Evolutionary conservation across 305 asterid genomes (phyloP).

Genomic region (Solanum chacoense): DNA sequence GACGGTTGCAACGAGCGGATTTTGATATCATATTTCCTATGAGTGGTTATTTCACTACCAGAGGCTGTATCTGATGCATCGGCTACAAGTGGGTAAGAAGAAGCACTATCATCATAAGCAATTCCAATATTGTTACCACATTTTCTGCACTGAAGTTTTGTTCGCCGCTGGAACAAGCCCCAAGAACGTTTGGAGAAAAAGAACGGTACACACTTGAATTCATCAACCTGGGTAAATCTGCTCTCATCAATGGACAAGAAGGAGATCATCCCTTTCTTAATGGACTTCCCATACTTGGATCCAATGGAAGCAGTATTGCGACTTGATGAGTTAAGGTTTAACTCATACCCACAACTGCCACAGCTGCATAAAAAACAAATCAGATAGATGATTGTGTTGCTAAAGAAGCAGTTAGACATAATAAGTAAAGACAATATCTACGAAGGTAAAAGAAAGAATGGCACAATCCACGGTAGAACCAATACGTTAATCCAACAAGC

Average conservation of each 20-base stretch:
- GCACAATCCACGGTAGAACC: background rate
- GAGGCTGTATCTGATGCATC: conserved; percentile 42
- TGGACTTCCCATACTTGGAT: conserved; percentile 66
- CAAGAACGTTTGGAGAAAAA: conserved; percentile 48
- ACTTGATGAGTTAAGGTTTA: conserved; percentile 63
- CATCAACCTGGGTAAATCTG: conserved; percentile 58
- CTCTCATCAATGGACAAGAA: conserved; percentile 67
- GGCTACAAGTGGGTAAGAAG: conserved; percentile 34
- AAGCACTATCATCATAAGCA: conserved; percentile 31
- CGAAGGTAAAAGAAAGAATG: background rate
- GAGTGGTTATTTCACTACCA: conserved; percentile 26
- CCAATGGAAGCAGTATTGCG: conserved; percentile 76
- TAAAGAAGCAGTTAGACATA: background rate
- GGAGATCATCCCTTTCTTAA: conserved; percentile 72
- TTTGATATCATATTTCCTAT: conserved; percentile 31
- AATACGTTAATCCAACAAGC: background rate
- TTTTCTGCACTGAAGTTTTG: conserved; percentile 65
- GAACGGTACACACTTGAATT: conserved; percentile 46
- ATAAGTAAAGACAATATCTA: background rate
- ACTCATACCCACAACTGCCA: conserved; percentile 74
- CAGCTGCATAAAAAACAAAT: conserved; percentile 45
- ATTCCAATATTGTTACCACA: conserved; percentile 64
- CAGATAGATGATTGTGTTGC: background rate
- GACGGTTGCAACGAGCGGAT: conserved; percentile 74
- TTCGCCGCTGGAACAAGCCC: conserved; percentile 46